Conservation (phyloP, 75 land plant species). For the Pinus albicaulis region DNA sequence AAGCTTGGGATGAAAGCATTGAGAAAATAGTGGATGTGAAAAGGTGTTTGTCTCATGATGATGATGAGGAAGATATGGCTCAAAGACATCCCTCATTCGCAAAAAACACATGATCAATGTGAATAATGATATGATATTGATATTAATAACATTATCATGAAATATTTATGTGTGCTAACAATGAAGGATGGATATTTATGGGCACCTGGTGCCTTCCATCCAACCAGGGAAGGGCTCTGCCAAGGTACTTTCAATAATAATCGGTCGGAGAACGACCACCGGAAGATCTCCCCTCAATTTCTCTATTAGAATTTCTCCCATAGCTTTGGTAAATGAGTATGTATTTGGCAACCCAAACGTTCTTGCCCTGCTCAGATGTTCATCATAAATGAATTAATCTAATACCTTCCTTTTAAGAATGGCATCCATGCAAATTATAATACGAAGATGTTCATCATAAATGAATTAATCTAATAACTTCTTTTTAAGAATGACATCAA, state of each 20-base stretch:
- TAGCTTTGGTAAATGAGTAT: constrained; percentile 57
- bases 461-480: not conserved
- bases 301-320: constrained; percentile 57
- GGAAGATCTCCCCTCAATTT: constrained; percentile 25
- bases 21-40: too few relatives aligned
- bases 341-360: constrained; percentile 62
- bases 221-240: constrained; percentile 51
- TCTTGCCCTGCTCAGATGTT: constrained; percentile 26
- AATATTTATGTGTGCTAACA: not conserved
- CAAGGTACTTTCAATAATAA: constrained; percentile 43
- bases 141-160: not conserved
- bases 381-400: not conserved
- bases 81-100: too few relatives aligned
- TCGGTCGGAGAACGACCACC: constrained; percentile 47
- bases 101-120: not conserved
- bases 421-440: not conserved
- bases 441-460: not conserved
- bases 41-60: too few relatives aligned
- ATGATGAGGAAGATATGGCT: too few relatives aligned
- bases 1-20: too few relatives aligned
- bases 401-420: not conserved
- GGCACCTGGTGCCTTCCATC: constrained; percentile 59
- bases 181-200: not conserved
- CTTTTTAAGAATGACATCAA: not conserved
- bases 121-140: not conserved